These are phyloP conservation scores for Notholithocarpus densiflorus DNA, from an alignment of 306 rosid genomes.

Conservation along the genomic window DNA sequence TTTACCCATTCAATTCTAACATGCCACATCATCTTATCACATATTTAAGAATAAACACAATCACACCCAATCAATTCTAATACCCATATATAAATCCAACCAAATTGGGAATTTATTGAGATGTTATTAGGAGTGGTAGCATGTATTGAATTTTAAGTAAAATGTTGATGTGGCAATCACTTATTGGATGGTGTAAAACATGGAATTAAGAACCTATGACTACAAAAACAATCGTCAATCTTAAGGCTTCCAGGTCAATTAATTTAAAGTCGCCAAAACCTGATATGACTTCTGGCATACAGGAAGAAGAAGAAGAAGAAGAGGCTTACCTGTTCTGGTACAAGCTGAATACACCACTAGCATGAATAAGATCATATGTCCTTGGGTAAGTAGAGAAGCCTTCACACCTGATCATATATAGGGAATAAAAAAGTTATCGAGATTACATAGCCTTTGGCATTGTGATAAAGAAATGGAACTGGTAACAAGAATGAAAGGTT, in stretches of 20 bases:
- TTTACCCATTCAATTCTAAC: no score
- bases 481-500: not conserved
- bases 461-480: slow-evolving; percentile 1
- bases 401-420: slow-evolving; percentile 72
- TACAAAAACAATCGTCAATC: not conserved
- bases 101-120: no score
- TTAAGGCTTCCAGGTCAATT: not conserved
- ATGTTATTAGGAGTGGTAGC: no score
- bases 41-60: no score
- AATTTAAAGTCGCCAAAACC: not conserved
- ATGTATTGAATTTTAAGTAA: no score
- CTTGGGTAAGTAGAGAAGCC: slow-evolving; percentile 99
- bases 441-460: slow-evolving; percentile 6
- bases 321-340: slow-evolving; percentile 65
- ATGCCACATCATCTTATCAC: no score
- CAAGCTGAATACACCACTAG: slow-evolving; percentile 72
- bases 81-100: no score
- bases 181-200: no score
- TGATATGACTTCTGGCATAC: not conserved
- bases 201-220: not conserved
- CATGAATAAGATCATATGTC: slow-evolving; percentile 92
- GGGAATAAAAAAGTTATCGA: slow-evolving; percentile 7
- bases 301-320: slow-evolving; percentile 24
- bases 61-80: no score
- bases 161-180: no score